Evolutionary conservation across 495 filamentous ascomycete genomes (phyloP), one percentile per base, ranked within the genome.

Genomic region (Penicillium taxi): DNA sequence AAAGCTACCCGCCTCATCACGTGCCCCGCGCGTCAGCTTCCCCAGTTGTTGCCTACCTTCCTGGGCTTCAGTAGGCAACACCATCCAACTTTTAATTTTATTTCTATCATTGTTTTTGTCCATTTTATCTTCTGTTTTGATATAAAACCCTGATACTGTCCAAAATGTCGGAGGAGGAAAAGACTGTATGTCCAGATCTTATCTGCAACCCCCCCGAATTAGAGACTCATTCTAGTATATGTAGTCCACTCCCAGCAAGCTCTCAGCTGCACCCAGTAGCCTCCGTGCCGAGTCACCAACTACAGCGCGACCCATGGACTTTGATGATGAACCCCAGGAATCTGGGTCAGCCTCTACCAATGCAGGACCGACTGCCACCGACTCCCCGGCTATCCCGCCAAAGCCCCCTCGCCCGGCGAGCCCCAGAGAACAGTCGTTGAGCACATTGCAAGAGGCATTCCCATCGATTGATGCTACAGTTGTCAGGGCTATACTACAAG

Each of bases 381-480:
- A 72, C 37, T 50, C 84, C 35, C 88, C 86, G 26, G 51, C 63
- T 28, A 52, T 84, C 41, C 89, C 88, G 35, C 73, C 83, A 26
- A 94, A 96, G 63, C 91, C 89, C 14, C 91, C 90, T 13, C 80
- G 91, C 25, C 91, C 90, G 22, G 46, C 86, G 53, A 83, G 74
- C 50, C 80, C 86, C 41, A 73, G 80, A 40, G 78, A 91, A 56
- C 78, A 90, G 63, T 86, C 86, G 15, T 82, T 90, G 59, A 79
- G 77, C 47, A 96, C 86, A 15, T 74, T 98, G 21, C 85, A 84
- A 52, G 91, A 99, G 59, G 93, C 90, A 1, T 99, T 99, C 53
- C 91, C 91, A 2, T 68, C 64, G 35, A 80, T 96, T 45, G 91
- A 99, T 33, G 56, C 66, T 9, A 53, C 74, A 15, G 87, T 99